Conservation (phyloP, 2,329 filamentous ascomycete species). For the Diaporthe amygdali region DNA sequence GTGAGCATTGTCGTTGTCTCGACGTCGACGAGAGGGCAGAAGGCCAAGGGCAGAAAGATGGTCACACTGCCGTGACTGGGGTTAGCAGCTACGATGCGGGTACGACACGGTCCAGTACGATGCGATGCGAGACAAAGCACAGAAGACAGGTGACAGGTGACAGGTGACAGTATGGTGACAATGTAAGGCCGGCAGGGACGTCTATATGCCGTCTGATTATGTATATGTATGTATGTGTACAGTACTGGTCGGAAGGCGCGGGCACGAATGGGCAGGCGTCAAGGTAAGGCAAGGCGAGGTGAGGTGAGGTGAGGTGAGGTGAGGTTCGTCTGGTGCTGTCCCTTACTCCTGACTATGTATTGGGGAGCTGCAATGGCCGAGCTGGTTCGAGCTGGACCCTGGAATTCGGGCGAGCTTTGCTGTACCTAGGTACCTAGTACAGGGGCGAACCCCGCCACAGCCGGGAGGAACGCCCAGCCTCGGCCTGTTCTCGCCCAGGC, state of each 20-base stretch:
- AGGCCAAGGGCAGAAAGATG: neutral
- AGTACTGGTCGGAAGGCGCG: slow-evolving; percentile 11
- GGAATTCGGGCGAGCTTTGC: neutral
- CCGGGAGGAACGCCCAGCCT: neutral
- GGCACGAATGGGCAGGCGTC: neutral
- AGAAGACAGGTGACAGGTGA: too few relatives aligned
- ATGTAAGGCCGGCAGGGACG: neutral
- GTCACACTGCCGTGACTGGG: neutral
- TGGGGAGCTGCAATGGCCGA: neutral
- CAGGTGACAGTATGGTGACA: too few relatives aligned
- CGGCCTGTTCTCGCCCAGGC: neutral
- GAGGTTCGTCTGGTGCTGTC: neutral
- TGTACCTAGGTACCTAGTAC: neutral
- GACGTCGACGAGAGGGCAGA: neutral
- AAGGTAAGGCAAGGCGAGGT: neutral
- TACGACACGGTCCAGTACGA: neutral
- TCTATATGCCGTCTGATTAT: neutral
- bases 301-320: neutral
- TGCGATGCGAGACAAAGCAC: neutral
- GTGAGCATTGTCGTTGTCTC: slow-evolving; percentile 6
- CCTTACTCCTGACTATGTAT: neutral
- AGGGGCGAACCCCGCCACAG: neutral
- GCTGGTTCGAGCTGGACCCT: neutral
- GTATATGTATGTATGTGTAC: neutral
- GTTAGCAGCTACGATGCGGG: neutral